A percentile compares a stretch with the other conserved stretches of the same genome.
Evolutionary conservation across 306 rosid genomes (phyloP).

Genomic region (Canavalia gladiata): DNA sequence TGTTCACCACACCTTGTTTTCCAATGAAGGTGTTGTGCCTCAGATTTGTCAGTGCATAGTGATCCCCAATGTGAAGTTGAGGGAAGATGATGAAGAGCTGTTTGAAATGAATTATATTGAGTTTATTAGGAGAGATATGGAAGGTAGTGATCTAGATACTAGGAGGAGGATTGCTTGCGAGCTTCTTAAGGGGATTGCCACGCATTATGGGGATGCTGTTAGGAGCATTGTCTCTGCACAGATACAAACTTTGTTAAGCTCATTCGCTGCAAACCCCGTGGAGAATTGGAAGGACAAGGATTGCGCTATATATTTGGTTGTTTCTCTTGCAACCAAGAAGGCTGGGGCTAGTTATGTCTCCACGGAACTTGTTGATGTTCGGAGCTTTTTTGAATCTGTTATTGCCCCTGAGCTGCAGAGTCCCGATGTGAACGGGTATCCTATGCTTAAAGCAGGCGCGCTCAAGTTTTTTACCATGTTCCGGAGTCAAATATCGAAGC

Average conservation of each 20-base stretch:
- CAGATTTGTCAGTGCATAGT: slow-evolving; percentile 94
- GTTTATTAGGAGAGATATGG: slow-evolving; percentile 96
- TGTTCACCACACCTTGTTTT: slow-evolving; percentile 85
- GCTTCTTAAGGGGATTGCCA: slow-evolving; percentile 69
- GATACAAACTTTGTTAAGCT: slow-evolving; percentile 74
- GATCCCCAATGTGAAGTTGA: slow-evolving; percentile 92
- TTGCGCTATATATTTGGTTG: slow-evolving; percentile 94
- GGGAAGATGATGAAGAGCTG: slow-evolving; percentile 91
- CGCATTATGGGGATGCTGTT: slow-evolving; percentile 62
- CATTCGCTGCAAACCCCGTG: slow-evolving; percentile 63
- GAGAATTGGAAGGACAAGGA: slow-evolving; percentile 97
- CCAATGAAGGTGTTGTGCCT: slow-evolving; percentile 79
- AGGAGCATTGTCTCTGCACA: slow-evolving; percentile 72
- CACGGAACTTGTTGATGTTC: slow-evolving; percentile 92
- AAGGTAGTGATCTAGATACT: slow-evolving; percentile 97
- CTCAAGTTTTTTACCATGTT: slow-evolving; percentile 91
- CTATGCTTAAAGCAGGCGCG: slow-evolving; percentile 98
- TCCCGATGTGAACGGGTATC: slow-evolving; percentile 76
- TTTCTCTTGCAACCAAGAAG: slow-evolving; percentile 91
- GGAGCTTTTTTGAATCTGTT: slow-evolving; percentile 81
- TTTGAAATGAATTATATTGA: slow-evolving; percentile 91
- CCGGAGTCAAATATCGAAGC: slow-evolving; percentile 78
- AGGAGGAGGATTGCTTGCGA: slow-evolving; percentile 99
- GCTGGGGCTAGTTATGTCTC: slow-evolving; percentile 85
- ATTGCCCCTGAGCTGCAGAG: slow-evolving; percentile 86